Evolutionary conservation across 164 flowering plant species (phyloP).

Genomic region (Magnolia sinica): DNA sequence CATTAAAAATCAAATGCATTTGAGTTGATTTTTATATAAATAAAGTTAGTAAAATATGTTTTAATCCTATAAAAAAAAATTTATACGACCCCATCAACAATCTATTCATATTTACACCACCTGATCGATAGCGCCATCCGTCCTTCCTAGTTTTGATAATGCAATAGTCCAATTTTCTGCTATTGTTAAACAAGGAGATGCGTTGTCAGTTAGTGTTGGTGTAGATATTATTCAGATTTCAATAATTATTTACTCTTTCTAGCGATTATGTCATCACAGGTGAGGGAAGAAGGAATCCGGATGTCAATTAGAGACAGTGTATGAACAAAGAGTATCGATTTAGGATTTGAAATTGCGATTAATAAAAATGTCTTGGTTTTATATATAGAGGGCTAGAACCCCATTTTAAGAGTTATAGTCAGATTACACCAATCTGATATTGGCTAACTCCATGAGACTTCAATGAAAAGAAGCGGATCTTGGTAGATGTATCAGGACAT

Average conservation of each 20-base stretch:
- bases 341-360: neutral
- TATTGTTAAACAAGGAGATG: too few relatives aligned
- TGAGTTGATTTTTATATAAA: neutral
- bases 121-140: neutral
- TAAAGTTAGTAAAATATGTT: neutral
- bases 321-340: neutral
- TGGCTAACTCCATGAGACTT: neutral
- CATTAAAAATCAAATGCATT: neutral
- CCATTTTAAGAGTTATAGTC: too few relatives aligned
- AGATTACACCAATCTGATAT: too few relatives aligned
- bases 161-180: neutral
- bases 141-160: neutral
- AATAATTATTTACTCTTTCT: neutral
- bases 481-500: too few relatives aligned
- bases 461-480: neutral
- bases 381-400: too few relatives aligned
- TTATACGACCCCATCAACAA: neutral
- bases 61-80: too few relatives aligned
- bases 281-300: neutral
- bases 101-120: neutral
- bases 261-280: neutral
- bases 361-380: neutral
- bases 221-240: too few relatives aligned
- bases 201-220: too few relatives aligned
- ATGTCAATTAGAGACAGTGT: neutral